These are phyloP conservation scores for Phytophthora vignae DNA, from an alignment of 352 stramenopile species.

Conservation along the genomic window DNA sequence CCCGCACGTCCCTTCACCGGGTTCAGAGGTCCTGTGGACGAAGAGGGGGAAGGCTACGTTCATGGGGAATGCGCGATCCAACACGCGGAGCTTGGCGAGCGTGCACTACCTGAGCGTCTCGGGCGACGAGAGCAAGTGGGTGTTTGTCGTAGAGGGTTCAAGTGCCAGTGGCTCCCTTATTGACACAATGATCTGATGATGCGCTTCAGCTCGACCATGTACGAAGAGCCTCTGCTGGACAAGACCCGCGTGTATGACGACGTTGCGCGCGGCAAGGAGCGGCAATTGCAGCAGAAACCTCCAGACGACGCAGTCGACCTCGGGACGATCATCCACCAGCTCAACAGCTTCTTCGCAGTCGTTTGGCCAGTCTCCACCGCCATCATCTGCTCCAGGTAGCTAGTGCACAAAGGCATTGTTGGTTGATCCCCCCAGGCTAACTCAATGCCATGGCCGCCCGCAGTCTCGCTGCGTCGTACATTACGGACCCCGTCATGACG, in stretches of 20 bases:
- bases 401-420: neutral
- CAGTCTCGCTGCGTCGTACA: conserved; percentile 62
- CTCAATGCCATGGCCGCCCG: neutral
- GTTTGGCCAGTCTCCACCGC: conserved; percentile 76
- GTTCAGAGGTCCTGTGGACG: too few species aligned
- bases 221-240: conserved; percentile 65
- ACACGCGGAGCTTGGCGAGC: conserved; percentile 37
- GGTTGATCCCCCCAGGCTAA: neutral
- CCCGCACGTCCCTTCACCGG: conserved; percentile 25
- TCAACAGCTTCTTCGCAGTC: conserved; percentile 82
- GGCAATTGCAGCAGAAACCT: conserved; percentile 29
- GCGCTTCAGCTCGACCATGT: conserved; percentile 41
- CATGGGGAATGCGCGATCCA: conserved; percentile 58
- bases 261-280: conserved; percentile 14
- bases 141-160: neutral
- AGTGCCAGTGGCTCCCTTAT: neutral
- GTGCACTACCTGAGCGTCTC: conserved; percentile 38
- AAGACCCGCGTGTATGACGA: conserved; percentile 21
- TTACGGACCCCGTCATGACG: conserved; percentile 55
- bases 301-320: conserved; percentile 36
- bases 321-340: conserved; percentile 54
- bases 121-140: conserved; percentile 38
- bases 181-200: neutral
- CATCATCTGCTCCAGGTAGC: conserved; percentile 74
- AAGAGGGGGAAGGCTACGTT: neutral